Conservation (phyloP, 495 filamentous ascomycete genomes). For the Staphylotrichum longicolle region DNA sequence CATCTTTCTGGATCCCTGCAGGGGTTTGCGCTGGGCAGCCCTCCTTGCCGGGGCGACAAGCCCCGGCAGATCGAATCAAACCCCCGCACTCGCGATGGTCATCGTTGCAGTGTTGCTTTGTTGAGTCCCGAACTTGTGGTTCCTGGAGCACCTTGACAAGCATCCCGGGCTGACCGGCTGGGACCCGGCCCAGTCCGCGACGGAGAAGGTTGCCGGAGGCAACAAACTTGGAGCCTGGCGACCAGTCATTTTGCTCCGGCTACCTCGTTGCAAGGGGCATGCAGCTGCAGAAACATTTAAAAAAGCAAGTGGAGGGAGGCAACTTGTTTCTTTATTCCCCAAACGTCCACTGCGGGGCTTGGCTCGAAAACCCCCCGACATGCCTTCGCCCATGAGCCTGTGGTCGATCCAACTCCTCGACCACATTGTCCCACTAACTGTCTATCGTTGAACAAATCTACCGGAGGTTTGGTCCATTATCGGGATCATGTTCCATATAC, state of each 20-base stretch:
- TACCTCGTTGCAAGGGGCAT: background rate
- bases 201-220: no score
- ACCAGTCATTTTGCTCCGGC: background rate
- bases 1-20: conserved; percentile 16
- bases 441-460: no score
- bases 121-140: background rate
- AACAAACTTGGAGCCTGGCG: background rate
- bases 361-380: no score
- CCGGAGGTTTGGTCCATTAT: no score
- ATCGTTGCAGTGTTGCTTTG: no score
- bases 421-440: no score
- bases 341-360: background rate
- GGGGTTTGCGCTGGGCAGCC: conserved; percentile 12
- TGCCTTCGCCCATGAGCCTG: no score
- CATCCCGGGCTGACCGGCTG: background rate
- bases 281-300: background rate
- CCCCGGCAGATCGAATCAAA: no score
- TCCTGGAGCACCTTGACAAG: conserved; percentile 9
- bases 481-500: no score
- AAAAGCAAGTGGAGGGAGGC: conserved; percentile 1
- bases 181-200: conserved; percentile 1
- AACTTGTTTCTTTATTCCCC: background rate
- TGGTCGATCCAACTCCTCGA: no score
- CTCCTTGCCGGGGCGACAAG: conserved; percentile 1
- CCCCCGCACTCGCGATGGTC: no score